A percentile compares a stretch with the other conserved stretches of the same genome.
Conservation (phyloP, 2,329 filamentous ascomycete species). For the Periconia digitata region DNA sequence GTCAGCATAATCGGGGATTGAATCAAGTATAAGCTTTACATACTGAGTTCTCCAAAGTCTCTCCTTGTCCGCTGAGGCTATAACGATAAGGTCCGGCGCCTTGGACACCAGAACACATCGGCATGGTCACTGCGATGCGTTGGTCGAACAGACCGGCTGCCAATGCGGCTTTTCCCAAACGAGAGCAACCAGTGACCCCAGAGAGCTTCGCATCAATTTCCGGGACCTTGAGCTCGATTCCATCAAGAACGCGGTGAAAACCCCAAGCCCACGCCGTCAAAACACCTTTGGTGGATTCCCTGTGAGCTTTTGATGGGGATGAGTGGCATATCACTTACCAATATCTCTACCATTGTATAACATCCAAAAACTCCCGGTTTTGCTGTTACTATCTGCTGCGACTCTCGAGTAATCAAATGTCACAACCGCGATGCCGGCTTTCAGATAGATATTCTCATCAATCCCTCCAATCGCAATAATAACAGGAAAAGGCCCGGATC, state of each 20-base stretch:
- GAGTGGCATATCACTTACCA: constrained; percentile 33
- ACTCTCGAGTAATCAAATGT: constrained; percentile 54
- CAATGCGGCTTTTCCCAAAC: constrained; percentile 39
- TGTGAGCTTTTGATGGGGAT: background rate
- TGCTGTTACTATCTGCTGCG: constrained; percentile 53
- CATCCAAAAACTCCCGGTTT: constrained; percentile 54
- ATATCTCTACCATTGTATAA: constrained; percentile 54
- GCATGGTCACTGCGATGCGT: constrained; percentile 42
- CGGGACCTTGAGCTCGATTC: constrained; percentile 38
- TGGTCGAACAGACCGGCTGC: constrained; percentile 40
- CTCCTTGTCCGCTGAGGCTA: constrained; percentile 48
- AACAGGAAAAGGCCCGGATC: constrained; percentile 46
- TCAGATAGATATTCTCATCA: constrained; percentile 50
- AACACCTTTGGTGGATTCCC: constrained; percentile 33
- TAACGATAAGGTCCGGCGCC: constrained; percentile 41
- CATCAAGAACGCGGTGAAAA: constrained; percentile 42
- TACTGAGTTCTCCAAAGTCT: constrained; percentile 46
- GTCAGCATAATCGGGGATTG: no score
- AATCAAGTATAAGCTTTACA: background rate
- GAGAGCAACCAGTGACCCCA: constrained; percentile 41
- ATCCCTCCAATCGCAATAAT: constrained; percentile 56
- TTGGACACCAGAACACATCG: constrained; percentile 39
- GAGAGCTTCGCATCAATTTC: constrained; percentile 38
- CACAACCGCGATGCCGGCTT: constrained; percentile 53
- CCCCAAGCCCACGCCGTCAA: constrained; percentile 44